These are phyloP conservation scores for Aspergillus novoparasiticus DNA, from an alignment of 2,329 filamentous ascomycete genomes.

Conservation along the genomic window DNA sequence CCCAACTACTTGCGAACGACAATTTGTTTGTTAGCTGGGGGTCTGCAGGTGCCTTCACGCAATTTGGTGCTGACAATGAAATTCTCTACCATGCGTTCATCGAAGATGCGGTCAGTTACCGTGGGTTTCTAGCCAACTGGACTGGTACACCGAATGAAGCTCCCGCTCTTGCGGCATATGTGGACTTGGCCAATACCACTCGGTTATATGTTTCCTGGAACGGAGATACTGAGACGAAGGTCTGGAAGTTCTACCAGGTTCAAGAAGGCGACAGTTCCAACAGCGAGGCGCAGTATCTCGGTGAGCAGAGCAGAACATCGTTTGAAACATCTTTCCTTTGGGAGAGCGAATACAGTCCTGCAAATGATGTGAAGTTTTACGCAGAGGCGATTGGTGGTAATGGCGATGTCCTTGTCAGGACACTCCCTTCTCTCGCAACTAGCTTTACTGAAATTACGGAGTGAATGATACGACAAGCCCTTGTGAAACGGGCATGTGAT, in stretches of 20 bases:
- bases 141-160: constrained; percentile 33
- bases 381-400: neutral
- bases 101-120: constrained; percentile 39
- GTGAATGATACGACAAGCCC: neutral
- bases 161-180: constrained; percentile 36
- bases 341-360: neutral
- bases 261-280: neutral
- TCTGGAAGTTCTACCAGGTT: constrained; percentile 50
- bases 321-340: neutral
- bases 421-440: neutral
- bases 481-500: too few species aligned
- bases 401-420: neutral
- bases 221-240: constrained; percentile 48
- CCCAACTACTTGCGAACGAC: constrained; percentile 30
- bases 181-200: constrained; percentile 27
- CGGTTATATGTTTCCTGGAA: constrained; percentile 57
- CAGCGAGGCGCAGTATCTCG: neutral
- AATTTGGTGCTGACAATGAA: constrained; percentile 28
- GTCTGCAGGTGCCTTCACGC: constrained; percentile 23
- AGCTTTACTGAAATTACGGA: neutral
- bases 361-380: neutral
- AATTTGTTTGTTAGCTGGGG: constrained; percentile 36
- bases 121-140: constrained; percentile 42
- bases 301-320: neutral
- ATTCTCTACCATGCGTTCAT: constrained; percentile 39